phyloP scores from a whole-genome alignment of 1,284 basidiomycete genomes.

The Boletus mariae region DNA sequence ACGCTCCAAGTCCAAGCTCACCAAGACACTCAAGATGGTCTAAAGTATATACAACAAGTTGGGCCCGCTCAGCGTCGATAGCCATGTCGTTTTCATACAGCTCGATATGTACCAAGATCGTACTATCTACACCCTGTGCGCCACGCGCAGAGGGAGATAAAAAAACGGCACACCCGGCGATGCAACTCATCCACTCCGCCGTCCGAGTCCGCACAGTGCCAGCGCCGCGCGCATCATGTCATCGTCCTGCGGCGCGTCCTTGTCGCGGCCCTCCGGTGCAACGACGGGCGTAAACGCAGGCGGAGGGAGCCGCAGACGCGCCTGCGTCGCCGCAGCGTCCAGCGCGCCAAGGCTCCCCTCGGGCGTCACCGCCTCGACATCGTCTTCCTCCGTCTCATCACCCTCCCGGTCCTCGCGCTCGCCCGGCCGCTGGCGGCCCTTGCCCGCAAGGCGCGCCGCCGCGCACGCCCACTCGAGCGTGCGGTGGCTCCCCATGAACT shows the following conservation, averaged over 20 bases:
- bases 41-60: neutral
- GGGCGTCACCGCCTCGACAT: slow-evolving; percentile 41
- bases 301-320: slow-evolving; percentile 2
- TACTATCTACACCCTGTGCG: neutral
- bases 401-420: slow-evolving; percentile 11
- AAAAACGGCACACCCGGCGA: neutral
- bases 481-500: slow-evolving; percentile 46
- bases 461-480: slow-evolving; percentile 76
- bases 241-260: slow-evolving; percentile 43
- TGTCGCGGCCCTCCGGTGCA: neutral
- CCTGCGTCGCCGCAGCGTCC: slow-evolving; percentile 1
- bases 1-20: no score
- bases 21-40: slow-evolving; percentile 43
- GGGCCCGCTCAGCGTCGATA: no score
- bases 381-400: slow-evolving; percentile 37
- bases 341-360: slow-evolving; percentile 31
- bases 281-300: neutral
- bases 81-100: neutral
- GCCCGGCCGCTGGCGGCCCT: slow-evolving; percentile 3
- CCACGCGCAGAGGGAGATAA: neutral
- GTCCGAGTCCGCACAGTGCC: slow-evolving; percentile 57
- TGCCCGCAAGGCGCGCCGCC: slow-evolving; percentile 41
- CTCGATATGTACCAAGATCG: neutral
- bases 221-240: slow-evolving; percentile 63
- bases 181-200: slow-evolving; percentile 17